Evolutionary conservation across 2,329 filamentous ascomycete genomes (phyloP), one percentile per base, ranked within the genome.

Genomic region (Sporothrix curviconia): DNA sequence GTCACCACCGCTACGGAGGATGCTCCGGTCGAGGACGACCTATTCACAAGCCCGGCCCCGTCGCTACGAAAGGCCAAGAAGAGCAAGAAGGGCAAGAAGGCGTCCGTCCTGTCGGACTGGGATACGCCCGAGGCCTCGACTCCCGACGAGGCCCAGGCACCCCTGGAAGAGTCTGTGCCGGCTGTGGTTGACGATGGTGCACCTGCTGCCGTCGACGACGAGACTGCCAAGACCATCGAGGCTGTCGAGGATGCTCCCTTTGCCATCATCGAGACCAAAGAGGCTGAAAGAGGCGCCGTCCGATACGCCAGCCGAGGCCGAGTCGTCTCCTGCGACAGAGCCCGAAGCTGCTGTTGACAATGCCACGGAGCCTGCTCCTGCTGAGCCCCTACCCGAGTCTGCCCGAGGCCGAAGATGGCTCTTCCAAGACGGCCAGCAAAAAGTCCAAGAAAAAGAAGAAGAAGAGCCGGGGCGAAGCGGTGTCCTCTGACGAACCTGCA

Each of bases 81-180:
- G 25, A 37, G 51, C 22, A 46, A 46, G 25, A 55, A 55, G 32
- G 61, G 28, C 5, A 32, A 32, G 28, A 32, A 11, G n/a, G n/a
- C n/a, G 28, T 32, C 28, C 28, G 28, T 32, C 11, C 28, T 32
- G 6, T 32, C 28, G 11, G 28, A 32, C 28, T 32, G 6, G 43
- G 28, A 39, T 11, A 63, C 62, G 59, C 43, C 37, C 12, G 59
- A 60, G 44, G 57, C 56, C 11, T n/a, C 52, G 12, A 6, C 40
- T 4, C 25, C 14, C 14, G 52, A 32, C 24, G 3, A 15, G 5
- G 24, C n/a, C n/a, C 37, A 55, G 9, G 17, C 44, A 12, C n/a
- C 28, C n/a, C 22, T 28, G n/a, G 40, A 17, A 9, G 30, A 36
- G 7, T 11, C 17, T 37, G n/a, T n/a, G 28, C 28, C 28, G 28